Percentiles rank a stretch among this genome's conserved stretches.
phyloP scores from a whole-genome alignment of 2,329 filamentous ascomycete species.

The Ascochyta pisi region DNA sequence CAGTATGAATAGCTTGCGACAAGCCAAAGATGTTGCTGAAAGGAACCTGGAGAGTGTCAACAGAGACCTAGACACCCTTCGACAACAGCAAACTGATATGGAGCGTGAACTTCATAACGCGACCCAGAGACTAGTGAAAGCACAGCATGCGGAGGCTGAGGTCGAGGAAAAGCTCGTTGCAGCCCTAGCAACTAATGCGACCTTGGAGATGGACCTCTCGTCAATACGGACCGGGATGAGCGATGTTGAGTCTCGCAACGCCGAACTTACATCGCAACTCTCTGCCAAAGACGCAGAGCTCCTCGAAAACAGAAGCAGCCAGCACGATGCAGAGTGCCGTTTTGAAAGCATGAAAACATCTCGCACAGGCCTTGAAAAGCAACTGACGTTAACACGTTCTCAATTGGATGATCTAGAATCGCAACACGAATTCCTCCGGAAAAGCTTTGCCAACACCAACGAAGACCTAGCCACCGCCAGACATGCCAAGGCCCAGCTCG shows the following conservation, averaged over 20 bases:
- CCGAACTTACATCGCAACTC: constrained; percentile 24
- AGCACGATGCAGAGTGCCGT: neutral
- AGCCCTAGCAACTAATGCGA: constrained; percentile 20
- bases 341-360: constrained; percentile 3
- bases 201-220: constrained; percentile 25
- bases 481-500: constrained; percentile 1
- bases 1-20: neutral
- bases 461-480: neutral
- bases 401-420: constrained; percentile 1
- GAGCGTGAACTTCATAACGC: constrained; percentile 1
- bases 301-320: neutral
- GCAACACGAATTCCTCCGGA: neutral
- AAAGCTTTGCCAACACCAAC: neutral
- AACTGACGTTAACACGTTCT: constrained; percentile 9
- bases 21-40: constrained; percentile 2
- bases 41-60: neutral
- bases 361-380: constrained; percentile 1
- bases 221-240: constrained; percentile 23
- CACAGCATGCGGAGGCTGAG: neutral
- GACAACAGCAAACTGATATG: constrained; percentile 2
- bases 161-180: constrained; percentile 3
- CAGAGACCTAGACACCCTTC: neutral
- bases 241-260: constrained; percentile 25
- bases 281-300: constrained; percentile 20
- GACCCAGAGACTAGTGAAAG: neutral